Evolutionary conservation across 2,329 filamentous ascomycete genomes (phyloP), one percentile per base, ranked within the genome.

Genomic region (Zymoseptoria ardabiliae): DNA sequence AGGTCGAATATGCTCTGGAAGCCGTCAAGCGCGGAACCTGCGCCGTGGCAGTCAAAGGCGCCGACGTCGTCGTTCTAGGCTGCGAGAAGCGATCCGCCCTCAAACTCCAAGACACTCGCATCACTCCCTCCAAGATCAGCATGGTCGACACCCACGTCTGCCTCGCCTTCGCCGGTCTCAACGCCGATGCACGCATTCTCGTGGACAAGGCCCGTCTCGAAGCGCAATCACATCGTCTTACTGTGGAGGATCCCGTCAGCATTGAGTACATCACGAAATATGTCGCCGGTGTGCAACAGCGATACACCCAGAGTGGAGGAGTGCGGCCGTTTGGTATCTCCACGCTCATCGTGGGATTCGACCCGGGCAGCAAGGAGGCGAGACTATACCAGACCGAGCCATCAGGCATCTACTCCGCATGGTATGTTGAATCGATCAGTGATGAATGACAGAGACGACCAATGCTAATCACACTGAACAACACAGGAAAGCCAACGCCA

Each of bases 251-350:
- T 74, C 93, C 94, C 58, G 91, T 96, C 66, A 93, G 90, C 63
- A 95, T 99, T 76, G 94, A 99, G 79, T 99, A 99, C 82, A 97
- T 99, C 74, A 97, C 94, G 72, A 97, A 99, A 81, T 96, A 97
- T 72, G 89, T 99, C 65, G 94, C 94, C 57, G 90, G 93, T 59
- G 94, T 99, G 68, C 94, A 99, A 82, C 94, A 99, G 82, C 86
- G 91, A 77, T 99, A 99, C 82, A 99, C 94, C 53, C 94, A 99
- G 82, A 96, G 91, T 72, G 94, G 94, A 80, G 94, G 94, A 83
- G 94, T 99, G 56, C 83, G 94, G 71, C 94, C 94, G n/a, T 99
- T 99, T 73, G 94, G 94, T 63, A 97, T 99, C 76, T 97, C 91
- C 80, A 97, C 93, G 49, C 81, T 99, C 74, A 91, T 99, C 69